Evolutionary conservation across 192 early-diverging fungal genomes (phyloP).

Genomic region (Backusella morwellensis): DNA sequence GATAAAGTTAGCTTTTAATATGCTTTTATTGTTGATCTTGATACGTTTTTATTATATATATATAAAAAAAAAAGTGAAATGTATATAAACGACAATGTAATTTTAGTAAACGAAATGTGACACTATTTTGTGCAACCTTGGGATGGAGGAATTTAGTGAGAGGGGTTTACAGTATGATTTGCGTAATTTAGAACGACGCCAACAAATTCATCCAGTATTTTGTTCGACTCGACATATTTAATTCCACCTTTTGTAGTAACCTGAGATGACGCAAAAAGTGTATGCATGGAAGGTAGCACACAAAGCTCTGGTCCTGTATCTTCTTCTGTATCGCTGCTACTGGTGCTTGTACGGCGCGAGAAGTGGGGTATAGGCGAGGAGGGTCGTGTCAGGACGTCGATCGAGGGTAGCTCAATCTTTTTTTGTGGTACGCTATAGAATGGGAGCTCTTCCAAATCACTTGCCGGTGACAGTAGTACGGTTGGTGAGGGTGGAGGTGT

Average conservation of each 20-base stretch:
- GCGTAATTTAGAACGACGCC: conserved; percentile 23
- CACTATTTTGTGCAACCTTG: not conserved
- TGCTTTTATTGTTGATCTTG: not conserved
- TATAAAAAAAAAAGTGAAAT: not conserved
- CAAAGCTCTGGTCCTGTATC: not conserved
- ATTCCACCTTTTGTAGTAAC: conserved; percentile 20
- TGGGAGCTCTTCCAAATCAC: conserved; percentile 22
- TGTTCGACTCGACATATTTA: conserved; percentile 22
- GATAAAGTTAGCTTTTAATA: not conserved
- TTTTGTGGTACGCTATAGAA: conserved; percentile 29
- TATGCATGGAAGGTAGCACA: conserved; percentile 19
- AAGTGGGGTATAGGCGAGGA: conserved; percentile 15
- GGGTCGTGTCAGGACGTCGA: not conserved
- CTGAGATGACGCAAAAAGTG: conserved; percentile 1
- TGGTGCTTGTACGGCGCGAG: not conserved
- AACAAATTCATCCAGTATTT: conserved; percentile 25
- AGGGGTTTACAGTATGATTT: not conserved
- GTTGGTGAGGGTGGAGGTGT: conserved; percentile 9
- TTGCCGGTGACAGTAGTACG: not conserved
- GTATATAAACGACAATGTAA: not conserved
- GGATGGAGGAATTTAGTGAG: not conserved
- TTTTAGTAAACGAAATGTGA: not conserved
- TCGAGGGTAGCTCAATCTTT: conserved; percentile 31
- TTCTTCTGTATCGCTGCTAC: conserved; percentile 6
- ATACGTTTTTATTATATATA: not conserved